These are phyloP conservation scores for Alternaria sp. DNA, from an alignment of 2,329 filamentous ascomycete genomes.

Conservation along the genomic window DNA sequence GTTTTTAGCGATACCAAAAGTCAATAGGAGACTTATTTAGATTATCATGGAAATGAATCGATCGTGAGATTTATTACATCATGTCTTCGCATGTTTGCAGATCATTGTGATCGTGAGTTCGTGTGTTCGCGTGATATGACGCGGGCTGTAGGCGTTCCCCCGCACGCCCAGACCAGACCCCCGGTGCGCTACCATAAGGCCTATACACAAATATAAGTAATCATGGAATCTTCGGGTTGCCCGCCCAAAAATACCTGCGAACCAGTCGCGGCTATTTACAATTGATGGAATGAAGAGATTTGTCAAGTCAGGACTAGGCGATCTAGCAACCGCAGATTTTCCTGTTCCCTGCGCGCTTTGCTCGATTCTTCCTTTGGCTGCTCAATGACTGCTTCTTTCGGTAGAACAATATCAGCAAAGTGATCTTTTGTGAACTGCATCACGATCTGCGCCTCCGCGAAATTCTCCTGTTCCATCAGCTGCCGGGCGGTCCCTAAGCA, in stretches of 20 bases:
- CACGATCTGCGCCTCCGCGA: constrained; percentile 35
- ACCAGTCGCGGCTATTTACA: neutral
- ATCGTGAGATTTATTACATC: neutral
- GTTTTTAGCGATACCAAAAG: constrained; percentile 35
- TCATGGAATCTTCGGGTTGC: constrained; percentile 1
- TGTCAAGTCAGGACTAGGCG: constrained; percentile 28
- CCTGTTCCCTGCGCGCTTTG: constrained; percentile 19
- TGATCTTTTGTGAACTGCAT: constrained; percentile 40
- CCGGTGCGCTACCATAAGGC: constrained; percentile 9
- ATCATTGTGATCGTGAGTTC: neutral
- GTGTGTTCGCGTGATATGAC: neutral
- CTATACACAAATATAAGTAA: neutral
- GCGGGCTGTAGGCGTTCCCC: neutral
- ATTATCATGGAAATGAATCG: constrained; percentile 12
- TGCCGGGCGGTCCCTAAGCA: constrained; percentile 40
- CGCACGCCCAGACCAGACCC: constrained; percentile 2
- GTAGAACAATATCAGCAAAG: constrained; percentile 40
- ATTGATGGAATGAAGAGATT: neutral
- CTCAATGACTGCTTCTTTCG: constrained; percentile 10
- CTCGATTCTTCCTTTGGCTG: neutral
- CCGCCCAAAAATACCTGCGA: neutral
- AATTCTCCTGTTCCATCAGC: constrained; percentile 36
- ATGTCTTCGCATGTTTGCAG: neutral
- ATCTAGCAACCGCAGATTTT: constrained; percentile 37
- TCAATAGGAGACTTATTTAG: constrained; percentile 20